Evolutionary conservation across 108 stramenopile species (phyloP), one percentile per base, ranked within the genome.

Genomic region (Skeletonema costatum): DNA sequence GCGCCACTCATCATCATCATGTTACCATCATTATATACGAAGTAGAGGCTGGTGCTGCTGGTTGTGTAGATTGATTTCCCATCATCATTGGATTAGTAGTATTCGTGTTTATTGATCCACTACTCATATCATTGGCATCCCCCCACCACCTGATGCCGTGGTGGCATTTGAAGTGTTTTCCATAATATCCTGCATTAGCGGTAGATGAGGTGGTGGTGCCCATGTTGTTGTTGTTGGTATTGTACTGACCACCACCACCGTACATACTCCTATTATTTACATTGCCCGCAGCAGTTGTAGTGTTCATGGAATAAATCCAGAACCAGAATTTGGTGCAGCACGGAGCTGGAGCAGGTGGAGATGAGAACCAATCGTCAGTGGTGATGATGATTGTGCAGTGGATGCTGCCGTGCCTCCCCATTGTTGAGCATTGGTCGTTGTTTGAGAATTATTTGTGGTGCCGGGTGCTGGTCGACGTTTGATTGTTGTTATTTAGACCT

Each of bases 221-320:
- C 12, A 61, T 44, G 61, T 39, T 48, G 51, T 53, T 41, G 62
- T 68, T 36, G 66, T 32, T 32, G 44, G 25, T 25, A 0, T 44
- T 3, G 39, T 75, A 56, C 32, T n/a, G n/a, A n/a, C n/a, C n/a
- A n/a, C n/a, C n/a, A n/a, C 41, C 21, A 58, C 51, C 39, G 69
- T 78, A 64, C 32, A 42, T 36, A 25, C 25, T 25, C 25, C 25
- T 0, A 46, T 53, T 66, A 35, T 53, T 66, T 42, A 33, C 46
- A 38, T n/a, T 21, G 5, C 69, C 53, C 60, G 65, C 31, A 33
- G 58, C 56, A 33, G 25, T 25, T 25, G 25, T 25, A 25, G 39
- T 41, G 33, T 44, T 35, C 48, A 64, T 73, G 63, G 73, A 73
- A 63, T 73, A 73, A 73, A 73, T 65, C 73, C 73, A 64, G 73